Evolutionary conservation across 805 yeast species (phyloP).

Genomic region (Isabelozyma rhagii): DNA sequence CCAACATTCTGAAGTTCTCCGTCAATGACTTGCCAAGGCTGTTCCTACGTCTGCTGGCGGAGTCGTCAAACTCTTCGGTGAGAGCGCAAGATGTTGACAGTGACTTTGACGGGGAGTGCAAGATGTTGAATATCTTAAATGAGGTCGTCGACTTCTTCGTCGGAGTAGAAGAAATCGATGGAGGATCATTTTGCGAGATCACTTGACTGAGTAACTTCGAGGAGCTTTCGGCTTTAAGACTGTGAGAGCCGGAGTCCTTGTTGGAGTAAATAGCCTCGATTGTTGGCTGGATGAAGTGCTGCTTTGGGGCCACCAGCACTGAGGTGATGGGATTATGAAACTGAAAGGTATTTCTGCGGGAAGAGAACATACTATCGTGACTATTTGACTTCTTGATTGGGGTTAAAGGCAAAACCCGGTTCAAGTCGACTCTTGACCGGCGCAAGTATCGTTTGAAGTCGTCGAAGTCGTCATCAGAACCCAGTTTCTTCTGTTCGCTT

Average conservation of each 20-base stretch:
- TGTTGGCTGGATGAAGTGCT: slow-evolving; percentile 23
- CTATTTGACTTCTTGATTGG: slow-evolving; percentile 19
- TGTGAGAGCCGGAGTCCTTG: not conserved
- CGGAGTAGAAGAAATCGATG: slow-evolving; percentile 13
- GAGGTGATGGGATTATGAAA: slow-evolving; percentile 38
- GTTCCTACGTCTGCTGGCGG: slow-evolving; percentile 6
- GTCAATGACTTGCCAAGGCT: slow-evolving; percentile 27
- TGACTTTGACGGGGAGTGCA: not conserved
- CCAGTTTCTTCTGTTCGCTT: not conserved
- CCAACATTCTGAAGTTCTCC: slow-evolving; percentile 23
- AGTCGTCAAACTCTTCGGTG: not conserved
- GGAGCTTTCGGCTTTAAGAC: not conserved
- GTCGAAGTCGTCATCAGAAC: slow-evolving; percentile 14
- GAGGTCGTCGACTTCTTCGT: slow-evolving; percentile 1
- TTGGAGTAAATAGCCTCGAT: slow-evolving; percentile 26
- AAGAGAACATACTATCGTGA: slow-evolving; percentile 19
- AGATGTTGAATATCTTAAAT: not conserved
- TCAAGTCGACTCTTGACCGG: slow-evolving; percentile 29
- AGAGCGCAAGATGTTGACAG: not conserved
- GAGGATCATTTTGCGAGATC: slow-evolving; percentile 4
- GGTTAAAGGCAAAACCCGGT: slow-evolving; percentile 25
- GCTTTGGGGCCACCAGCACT: slow-evolving; percentile 12
- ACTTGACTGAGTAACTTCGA: not conserved
- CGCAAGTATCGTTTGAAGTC: slow-evolving; percentile 31
- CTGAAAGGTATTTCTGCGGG: slow-evolving; percentile 10